Conservation (phyloP, 495 filamentous ascomycete genomes). For the Aspergillus bridgeri region DNA sequence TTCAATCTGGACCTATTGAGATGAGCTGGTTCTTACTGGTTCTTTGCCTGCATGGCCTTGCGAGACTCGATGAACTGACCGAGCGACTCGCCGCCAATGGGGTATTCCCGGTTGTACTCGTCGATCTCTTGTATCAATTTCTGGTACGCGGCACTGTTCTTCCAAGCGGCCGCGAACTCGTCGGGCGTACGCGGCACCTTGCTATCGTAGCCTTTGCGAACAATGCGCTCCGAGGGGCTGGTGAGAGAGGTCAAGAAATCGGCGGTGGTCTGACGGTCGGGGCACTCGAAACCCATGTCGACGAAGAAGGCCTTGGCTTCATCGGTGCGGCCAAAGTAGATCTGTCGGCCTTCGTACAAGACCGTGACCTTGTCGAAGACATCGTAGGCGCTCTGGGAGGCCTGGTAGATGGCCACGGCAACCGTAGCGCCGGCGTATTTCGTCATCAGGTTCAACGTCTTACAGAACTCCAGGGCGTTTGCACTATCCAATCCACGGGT, state of each 20-base stretch:
- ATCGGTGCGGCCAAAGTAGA: slow-evolving; percentile 62
- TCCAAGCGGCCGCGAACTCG: slow-evolving; percentile 66
- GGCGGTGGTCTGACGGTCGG: slow-evolving; percentile 61
- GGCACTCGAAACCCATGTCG: slow-evolving; percentile 60
- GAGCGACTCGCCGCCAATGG: slow-evolving; percentile 38
- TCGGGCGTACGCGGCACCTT: slow-evolving; percentile 66
- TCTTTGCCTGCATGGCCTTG: slow-evolving; percentile 44
- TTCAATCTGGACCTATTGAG: no score
- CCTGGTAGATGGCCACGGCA: slow-evolving; percentile 82
- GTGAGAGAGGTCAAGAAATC: slow-evolving; percentile 80
- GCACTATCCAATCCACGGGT: slow-evolving; percentile 83
- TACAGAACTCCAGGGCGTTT: slow-evolving; percentile 72
- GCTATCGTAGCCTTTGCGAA: slow-evolving; percentile 60
- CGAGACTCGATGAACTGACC: slow-evolving; percentile 40
- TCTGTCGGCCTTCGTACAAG: slow-evolving; percentile 62
- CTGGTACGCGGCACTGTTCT: slow-evolving; percentile 50
- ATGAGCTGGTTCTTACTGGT: no score
- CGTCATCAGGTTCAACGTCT: slow-evolving; percentile 71
- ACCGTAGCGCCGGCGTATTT: slow-evolving; percentile 73
- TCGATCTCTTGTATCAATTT: slow-evolving; percentile 51
- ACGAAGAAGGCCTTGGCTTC: slow-evolving; percentile 65
- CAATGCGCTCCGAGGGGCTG: slow-evolving; percentile 61
- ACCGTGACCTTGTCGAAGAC: slow-evolving; percentile 61
- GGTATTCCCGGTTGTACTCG: slow-evolving; percentile 46
- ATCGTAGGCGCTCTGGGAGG: slow-evolving; percentile 78